Evolutionary conservation across 768 basidiomycete species (phyloP).

Genomic region (Mycena polygramma): DNA sequence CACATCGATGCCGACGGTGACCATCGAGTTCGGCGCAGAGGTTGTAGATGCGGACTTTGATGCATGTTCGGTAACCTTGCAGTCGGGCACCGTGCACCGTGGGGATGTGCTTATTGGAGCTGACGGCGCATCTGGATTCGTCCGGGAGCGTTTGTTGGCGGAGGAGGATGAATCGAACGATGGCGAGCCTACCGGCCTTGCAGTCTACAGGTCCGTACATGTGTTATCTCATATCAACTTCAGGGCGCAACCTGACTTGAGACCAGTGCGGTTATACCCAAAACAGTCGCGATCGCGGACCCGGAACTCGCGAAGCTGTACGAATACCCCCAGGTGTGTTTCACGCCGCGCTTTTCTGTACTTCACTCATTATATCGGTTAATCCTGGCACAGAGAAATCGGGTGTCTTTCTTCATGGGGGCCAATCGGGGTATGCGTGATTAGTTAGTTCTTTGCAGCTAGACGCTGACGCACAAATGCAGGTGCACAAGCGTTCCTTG

Average conservation of each 20-base stretch:
- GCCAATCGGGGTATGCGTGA: too few relatives aligned
- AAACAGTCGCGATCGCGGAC: not conserved
- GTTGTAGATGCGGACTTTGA: conserved; percentile 5
- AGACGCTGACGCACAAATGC: too few relatives aligned
- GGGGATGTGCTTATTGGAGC: conserved; percentile 30
- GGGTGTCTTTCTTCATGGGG: too few relatives aligned
- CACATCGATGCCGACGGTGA: not conserved
- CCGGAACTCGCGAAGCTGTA: not conserved
- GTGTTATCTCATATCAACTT: not conserved
- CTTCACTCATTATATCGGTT: too few relatives aligned
- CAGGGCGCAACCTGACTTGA: not conserved
- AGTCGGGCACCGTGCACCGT: conserved; percentile 5
- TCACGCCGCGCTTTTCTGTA: too few relatives aligned
- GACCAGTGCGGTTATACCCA: conserved; percentile 14
- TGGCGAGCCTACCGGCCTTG: not conserved
- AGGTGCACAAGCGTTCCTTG: too few relatives aligned
- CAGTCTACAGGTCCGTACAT: conserved; percentile 21
- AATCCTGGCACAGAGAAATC: too few relatives aligned
- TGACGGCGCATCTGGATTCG: conserved; percentile 19
- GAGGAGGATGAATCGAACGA: conserved; percentile 11
- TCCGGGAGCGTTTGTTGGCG: conserved; percentile 1
- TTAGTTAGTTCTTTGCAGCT: too few relatives aligned
- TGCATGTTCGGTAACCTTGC: conserved; percentile 5
- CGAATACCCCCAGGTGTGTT: conserved; percentile 15
- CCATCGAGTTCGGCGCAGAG: conserved; percentile 20